Conservation (phyloP, 2,329 filamentous ascomycete genomes). For the Aspergillus clavatus region DNA sequence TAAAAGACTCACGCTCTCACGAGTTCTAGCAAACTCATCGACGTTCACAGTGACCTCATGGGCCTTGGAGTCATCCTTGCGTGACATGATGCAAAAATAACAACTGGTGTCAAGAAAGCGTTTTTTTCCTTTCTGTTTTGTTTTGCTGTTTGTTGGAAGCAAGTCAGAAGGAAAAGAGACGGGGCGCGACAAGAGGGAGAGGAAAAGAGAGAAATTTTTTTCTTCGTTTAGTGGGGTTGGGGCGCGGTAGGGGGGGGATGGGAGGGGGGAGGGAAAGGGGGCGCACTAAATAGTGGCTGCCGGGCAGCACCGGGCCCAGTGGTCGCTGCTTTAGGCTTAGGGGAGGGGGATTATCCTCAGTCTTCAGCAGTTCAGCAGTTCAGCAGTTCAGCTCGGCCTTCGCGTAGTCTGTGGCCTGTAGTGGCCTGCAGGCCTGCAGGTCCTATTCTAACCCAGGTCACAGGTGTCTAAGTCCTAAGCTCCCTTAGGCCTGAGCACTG, state of each 20-base stretch:
- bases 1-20: conserved; percentile 80
- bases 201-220: conserved; percentile 16
- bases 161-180: conserved; percentile 16
- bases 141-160: too few species aligned
- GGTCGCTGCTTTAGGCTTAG: conserved; percentile 15
- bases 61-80: conserved; percentile 34
- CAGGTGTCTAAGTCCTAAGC: too few species aligned
- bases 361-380: neutral
- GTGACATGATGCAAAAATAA: conserved; percentile 48
- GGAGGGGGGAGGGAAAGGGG: too few species aligned
- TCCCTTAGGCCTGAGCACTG: too few species aligned
- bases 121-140: neutral
- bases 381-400: neutral
- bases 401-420: neutral
- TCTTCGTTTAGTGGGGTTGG: conserved; percentile 17
- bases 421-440: too few species aligned
- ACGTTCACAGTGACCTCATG: conserved; percentile 48
- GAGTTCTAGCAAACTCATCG: conserved; percentile 72
- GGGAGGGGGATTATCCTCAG: neutral
- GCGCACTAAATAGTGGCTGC: conserved; percentile 18
- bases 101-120: neutral
- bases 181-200: conserved; percentile 11
- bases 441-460: too few species aligned
- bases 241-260: conserved; percentile 14
- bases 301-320: conserved; percentile 2